Evolutionary conservation across 2,329 filamentous ascomycete species (phyloP), one percentile per base, ranked within the genome.

Genomic region (Fusarium sp.): DNA sequence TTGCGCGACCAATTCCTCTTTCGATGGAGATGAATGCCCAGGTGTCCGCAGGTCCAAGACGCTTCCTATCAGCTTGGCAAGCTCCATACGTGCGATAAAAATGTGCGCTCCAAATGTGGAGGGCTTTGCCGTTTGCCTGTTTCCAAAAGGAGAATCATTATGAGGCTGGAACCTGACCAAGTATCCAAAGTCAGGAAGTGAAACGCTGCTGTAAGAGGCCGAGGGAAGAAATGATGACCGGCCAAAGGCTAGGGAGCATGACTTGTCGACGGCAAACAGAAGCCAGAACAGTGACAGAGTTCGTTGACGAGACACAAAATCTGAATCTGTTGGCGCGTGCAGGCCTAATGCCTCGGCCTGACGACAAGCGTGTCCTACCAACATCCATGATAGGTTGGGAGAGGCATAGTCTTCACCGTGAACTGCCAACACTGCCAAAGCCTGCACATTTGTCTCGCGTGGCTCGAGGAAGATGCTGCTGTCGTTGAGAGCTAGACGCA

Each of bases 341-440:
- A 66, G 30, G 0, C 44, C 39, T 2, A 66, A 15, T 6, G 50
- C 64, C 30, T 66, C 51, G 5, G 50, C 64, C 6, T 64, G 64
- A 4, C 50, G 60, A 16, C 60, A 64, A 2, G 64, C 64, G 18
- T 66, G 64, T 15, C 64, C 55, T 9, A 65, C 46, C 6, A 66
- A 34, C 64, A 66, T 66, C 60, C 60, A 66, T 0, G 60, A 64
- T 4, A 44, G 4, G 16, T 52, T 64, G 6, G 64, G 64, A 2
- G 50, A 65, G 3, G 64, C 18, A 15, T 60, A 64, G 7, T 66
- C 60, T 23, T 66, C 64, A 0, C 64, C 64, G 16, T 66, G 64
- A 0, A 66, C 23, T 1, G 55, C 55, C 1, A 66, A 13, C 2
- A 59, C 9, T 1, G 48, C 30, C 3, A 66, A 50, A 7, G 55